Evolutionary conservation across 345 rosid species (phyloP), one percentile per base, ranked within the genome.

Genomic region (Stellera chamaejasme): DNA sequence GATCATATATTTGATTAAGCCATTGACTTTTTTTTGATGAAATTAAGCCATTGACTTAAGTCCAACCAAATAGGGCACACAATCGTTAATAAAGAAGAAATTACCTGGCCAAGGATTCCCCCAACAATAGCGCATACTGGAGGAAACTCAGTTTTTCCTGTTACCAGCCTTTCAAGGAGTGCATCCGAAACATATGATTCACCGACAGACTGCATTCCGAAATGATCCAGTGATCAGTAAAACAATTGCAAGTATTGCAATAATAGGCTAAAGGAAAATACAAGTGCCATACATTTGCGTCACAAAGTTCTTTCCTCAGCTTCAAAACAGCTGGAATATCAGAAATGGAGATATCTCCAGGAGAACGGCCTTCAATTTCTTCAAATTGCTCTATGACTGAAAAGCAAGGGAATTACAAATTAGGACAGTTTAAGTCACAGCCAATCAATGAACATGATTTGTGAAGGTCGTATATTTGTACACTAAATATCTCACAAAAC

Each of bases 101-200:
- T 27, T 58, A 87, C 97, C 97, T 93, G 99, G 61, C 97, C 99
- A 39, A 89, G 79, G 59, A 81, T 77, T 63, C 99, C 99, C 55
- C 99, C 97, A 2, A 93, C 62, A 64, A 93, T 74, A 43, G 97
- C 97, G 79, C 99, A 93, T 44, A 83, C 91, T 2, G 96, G 88
- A 65, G 97, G 92, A 62, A 79, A 93, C 71, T 89, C 96, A 39
- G 54, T 66, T 23, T 59, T 59, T 55, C 72, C 75, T 4, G 19
- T 49, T 51, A 84, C 69, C 67, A 93, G 76, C 64, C 99, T 86
- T 65, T 86, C 94, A 36, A 93, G 74, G 41, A 89, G 79, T 54
- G 67, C 50, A 68, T 84, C 72, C 5, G 87, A 91, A 58, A 89
- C 45, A 50, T 63, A 82, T 60, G 85, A 73, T 70, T 84, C 88